Percentiles rank a stretch among this genome's conserved stretches.
phyloP scores from a whole-genome alignment of 2,329 filamentous ascomycete genomes.

The Madurella fahalii region DNA sequence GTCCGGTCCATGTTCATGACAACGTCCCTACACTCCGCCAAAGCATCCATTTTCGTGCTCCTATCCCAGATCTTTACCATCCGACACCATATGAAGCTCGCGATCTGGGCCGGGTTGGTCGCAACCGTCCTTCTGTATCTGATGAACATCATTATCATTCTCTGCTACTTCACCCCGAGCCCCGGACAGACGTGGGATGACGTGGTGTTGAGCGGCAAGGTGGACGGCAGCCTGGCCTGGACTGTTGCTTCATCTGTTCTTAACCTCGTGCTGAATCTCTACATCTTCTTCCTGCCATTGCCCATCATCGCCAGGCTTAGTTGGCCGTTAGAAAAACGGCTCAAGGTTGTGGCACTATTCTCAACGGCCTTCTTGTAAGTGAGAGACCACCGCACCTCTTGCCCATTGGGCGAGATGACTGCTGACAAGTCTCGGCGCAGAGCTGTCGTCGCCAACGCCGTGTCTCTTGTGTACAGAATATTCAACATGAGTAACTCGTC shows the following conservation, averaged over 20 bases:
- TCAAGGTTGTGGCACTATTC: neutral
- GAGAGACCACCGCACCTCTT: no score
- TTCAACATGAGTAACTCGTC: no score
- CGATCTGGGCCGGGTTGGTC: neutral
- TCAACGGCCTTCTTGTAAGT: neutral
- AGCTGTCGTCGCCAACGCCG: no score
- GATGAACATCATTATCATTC: no score
- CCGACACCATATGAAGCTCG: neutral
- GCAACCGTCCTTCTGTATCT: neutral
- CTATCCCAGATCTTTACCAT: neutral
- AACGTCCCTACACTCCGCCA: neutral
- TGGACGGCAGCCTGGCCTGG: no score
- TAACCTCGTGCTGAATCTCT: neutral
- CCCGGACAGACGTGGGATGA: no score
- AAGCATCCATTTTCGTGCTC: neutral
- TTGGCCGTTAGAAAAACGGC: neutral
- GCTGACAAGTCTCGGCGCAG: no score
- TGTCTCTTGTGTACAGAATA: no score
- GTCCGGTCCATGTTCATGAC: neutral
- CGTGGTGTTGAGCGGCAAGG: no score
- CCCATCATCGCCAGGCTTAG: neutral
- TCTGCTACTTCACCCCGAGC: no score
- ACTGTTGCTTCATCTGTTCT: no score
- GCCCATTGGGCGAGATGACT: no score
- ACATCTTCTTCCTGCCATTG: neutral